A percentile compares a stretch with the other conserved stretches of the same genome.
phyloP scores from a whole-genome alignment of 1,139 yeast genomes.

The Debaryomyces subglobosus region DNA sequence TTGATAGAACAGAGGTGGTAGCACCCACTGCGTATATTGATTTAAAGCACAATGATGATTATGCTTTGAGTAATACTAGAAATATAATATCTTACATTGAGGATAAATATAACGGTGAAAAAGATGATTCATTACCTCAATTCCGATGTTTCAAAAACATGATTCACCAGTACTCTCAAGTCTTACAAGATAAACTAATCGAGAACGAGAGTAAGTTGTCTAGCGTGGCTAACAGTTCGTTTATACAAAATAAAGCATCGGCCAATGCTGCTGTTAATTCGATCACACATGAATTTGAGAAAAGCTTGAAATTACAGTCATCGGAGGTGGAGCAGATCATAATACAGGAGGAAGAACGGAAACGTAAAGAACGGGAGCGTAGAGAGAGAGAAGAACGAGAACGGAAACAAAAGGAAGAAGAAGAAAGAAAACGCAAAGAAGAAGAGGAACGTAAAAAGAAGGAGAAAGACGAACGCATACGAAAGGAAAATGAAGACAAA shows the following conservation, averaged over 20 bases:
- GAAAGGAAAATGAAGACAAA: constrained; percentile 14
- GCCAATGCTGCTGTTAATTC: constrained; percentile 6
- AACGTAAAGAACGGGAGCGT: constrained; percentile 17
- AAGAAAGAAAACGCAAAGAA: constrained; percentile 16
- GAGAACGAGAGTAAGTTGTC: constrained; percentile 1
- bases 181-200: background rate
- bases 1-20: constrained; percentile 10
- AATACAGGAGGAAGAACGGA: constrained; percentile 20
- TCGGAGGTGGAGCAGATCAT: constrained; percentile 22
- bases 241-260: background rate
- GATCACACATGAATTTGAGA: constrained; percentile 4
- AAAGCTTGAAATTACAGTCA: constrained; percentile 17
- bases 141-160: background rate
- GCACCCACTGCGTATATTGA: background rate
- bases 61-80: background rate
- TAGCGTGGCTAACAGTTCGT: background rate
- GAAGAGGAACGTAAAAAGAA: constrained; percentile 17
- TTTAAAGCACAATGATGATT: background rate
- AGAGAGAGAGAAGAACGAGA: constrained; percentile 17
- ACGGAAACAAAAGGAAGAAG: constrained; percentile 16
- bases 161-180: background rate
- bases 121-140: constrained; percentile 2
- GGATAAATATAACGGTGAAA: background rate
- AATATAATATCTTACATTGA: constrained; percentile 5
- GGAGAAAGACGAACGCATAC: constrained; percentile 16